Percentiles rank a stretch among this genome's conserved stretches.
Evolutionary conservation across 306 rosid genomes (phyloP).

Genomic region (Purshia tridentata): DNA sequence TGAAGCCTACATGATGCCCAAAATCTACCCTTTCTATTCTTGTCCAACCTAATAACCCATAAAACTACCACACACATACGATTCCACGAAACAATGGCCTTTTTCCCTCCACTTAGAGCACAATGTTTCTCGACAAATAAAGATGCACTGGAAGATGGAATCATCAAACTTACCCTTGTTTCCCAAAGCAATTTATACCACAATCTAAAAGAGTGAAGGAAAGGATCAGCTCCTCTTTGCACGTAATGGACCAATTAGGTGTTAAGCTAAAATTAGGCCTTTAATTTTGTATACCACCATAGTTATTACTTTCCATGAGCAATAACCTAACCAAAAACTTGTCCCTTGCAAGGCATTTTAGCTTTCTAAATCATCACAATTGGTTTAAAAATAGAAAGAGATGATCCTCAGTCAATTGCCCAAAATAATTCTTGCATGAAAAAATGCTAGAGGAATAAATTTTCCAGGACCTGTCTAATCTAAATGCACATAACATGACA

Average conservation of each 20-base stretch:
- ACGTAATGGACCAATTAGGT: background rate
- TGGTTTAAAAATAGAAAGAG: background rate
- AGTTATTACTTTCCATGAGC: background rate
- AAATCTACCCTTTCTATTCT: background rate
- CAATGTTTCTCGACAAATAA: background rate
- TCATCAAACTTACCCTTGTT: background rate
- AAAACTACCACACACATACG: background rate
- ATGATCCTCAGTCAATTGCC: background rate
- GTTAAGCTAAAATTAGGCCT: background rate
- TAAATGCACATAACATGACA: background rate
- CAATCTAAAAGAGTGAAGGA: background rate
- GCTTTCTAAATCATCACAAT: background rate
- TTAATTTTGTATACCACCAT: background rate
- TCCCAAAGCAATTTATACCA: background rate
- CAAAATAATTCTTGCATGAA: background rate
- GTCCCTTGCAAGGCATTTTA: background rate
- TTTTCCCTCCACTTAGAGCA: background rate
- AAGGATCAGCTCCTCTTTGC: constrained; percentile 5
- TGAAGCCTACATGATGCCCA: background rate
- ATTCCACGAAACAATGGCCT: background rate
- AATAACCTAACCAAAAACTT: background rate
- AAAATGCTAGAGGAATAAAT: background rate
- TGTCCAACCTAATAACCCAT: background rate
- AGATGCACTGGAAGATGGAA: background rate
- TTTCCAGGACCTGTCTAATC: background rate